Evolutionary conservation across 495 filamentous ascomycete genomes (phyloP).

Genomic region (Rostrohypoxylon terebratum): DNA sequence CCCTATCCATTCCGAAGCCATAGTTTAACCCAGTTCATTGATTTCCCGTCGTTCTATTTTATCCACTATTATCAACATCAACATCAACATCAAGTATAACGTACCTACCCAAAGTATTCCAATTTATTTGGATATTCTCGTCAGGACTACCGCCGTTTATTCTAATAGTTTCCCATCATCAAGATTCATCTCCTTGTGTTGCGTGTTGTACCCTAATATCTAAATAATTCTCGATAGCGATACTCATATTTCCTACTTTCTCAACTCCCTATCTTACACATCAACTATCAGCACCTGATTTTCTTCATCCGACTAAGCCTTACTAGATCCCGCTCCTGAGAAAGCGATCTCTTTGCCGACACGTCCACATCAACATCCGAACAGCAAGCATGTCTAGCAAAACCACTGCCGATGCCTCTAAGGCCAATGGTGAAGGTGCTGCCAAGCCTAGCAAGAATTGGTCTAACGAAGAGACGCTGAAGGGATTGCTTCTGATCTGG

Average conservation of each 20-base stretch:
- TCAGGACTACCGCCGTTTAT: neutral
- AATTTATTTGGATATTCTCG: neutral
- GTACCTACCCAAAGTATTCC: neutral
- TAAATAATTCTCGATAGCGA: neutral
- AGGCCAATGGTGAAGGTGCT: neutral
- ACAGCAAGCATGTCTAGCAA: conserved; percentile 6
- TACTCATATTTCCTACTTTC: neutral
- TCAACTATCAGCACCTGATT: neutral
- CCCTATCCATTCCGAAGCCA: neutral
- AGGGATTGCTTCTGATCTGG: conserved; percentile 31
- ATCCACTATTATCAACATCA: neutral
- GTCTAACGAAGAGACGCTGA: conserved; percentile 7
- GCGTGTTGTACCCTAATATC: neutral
- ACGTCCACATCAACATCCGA: neutral
- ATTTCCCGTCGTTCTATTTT: neutral
- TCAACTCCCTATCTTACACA: neutral
- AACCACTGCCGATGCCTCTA: neutral
- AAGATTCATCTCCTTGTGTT: no score
- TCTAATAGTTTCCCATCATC: neutral
- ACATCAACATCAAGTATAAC: neutral
- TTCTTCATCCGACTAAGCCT: neutral
- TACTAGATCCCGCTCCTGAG: neutral
- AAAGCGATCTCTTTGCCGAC: neutral
- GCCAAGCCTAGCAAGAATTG: conserved; percentile 3
- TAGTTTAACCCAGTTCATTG: neutral